A percentile compares a stretch with the other conserved stretches of the same genome.
Conservation (phyloP, 106 monocot genomes). For the Agapanthus africanus region DNA sequence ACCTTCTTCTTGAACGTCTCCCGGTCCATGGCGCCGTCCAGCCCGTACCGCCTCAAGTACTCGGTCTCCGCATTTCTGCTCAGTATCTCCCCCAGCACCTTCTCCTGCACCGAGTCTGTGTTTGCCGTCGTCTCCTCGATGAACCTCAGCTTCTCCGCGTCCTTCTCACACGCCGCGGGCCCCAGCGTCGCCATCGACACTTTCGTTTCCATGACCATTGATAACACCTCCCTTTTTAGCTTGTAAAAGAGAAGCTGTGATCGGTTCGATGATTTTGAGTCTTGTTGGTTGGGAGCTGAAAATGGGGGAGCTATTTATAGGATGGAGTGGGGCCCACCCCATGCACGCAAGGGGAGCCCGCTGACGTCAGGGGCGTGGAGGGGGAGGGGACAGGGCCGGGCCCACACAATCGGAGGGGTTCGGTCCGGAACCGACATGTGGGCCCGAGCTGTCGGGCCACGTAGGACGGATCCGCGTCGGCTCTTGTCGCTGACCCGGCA, state of each 20-base stretch:
- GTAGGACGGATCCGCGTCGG: constrained; percentile 1
- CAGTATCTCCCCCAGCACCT: constrained; percentile 54
- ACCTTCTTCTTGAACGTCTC: neutral
- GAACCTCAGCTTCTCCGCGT: constrained; percentile 38
- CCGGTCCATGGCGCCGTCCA: constrained; percentile 17
- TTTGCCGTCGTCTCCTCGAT: constrained; percentile 42
- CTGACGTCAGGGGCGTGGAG: too few relatives aligned
- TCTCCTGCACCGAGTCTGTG: constrained; percentile 38
- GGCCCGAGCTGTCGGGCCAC: constrained; percentile 3
- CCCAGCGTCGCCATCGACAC: neutral
- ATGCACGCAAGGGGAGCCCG: neutral
- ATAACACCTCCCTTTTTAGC: too few relatives aligned
- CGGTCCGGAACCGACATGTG: neutral
- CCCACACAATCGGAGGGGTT: constrained; percentile 8
- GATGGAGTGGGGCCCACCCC: neutral
- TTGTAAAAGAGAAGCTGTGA: neutral
- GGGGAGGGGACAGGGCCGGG: neutral
- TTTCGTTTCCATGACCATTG: neutral
- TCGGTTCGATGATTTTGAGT: neutral
- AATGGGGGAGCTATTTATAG: neutral
- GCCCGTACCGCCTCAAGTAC: constrained; percentile 38
- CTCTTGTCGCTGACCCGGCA: neutral
- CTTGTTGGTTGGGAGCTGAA: neutral
- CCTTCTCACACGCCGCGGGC: constrained; percentile 24
- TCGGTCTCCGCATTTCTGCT: constrained; percentile 43